Percentiles rank a stretch among this genome's conserved stretches.
Conservation (phyloP, 768 basidiomycete genomes). For the Phylloporus sp. region DNA sequence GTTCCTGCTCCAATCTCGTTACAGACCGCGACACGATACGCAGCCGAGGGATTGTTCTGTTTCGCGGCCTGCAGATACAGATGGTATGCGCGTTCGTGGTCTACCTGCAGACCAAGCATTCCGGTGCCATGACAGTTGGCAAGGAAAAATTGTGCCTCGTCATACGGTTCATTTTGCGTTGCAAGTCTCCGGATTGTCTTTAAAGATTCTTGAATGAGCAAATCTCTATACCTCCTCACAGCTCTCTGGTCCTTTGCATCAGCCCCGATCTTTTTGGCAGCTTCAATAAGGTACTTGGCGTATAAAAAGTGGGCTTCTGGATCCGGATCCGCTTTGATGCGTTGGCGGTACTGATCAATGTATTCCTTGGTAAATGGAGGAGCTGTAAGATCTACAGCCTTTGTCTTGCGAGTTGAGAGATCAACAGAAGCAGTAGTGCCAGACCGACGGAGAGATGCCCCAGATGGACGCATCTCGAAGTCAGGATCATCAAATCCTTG, state of each 20-base stretch:
- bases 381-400: constrained; percentile 76
- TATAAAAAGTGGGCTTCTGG: constrained; percentile 97
- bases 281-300: constrained; percentile 98
- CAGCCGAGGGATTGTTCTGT: constrained; percentile 92
- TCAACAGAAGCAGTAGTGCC: constrained; percentile 54
- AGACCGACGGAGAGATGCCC: constrained; percentile 48
- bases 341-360: constrained; percentile 94
- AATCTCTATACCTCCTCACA: constrained; percentile 87
- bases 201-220: constrained; percentile 81
- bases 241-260: constrained; percentile 73
- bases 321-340: constrained; percentile 97
- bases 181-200: constrained; percentile 92
- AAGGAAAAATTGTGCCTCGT: constrained; percentile 97
- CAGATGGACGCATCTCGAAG: constrained; percentile 48
- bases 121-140: constrained; percentile 97
- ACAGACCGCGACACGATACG: constrained; percentile 96
- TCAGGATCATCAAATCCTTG: constrained; percentile 41
- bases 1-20: constrained; percentile 99
- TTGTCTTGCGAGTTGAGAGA: constrained; percentile 62
- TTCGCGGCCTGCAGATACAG: constrained; percentile 96
- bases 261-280: constrained; percentile 85
- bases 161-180: constrained; percentile 86
- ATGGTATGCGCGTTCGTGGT: constrained; percentile 97
- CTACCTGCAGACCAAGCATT: constrained; percentile 90
- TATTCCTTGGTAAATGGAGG: constrained; percentile 94